These are phyloP conservation scores for Agastache rugosa DNA, from an alignment of 257 asterid genomes.

Conservation along the genomic window DNA sequence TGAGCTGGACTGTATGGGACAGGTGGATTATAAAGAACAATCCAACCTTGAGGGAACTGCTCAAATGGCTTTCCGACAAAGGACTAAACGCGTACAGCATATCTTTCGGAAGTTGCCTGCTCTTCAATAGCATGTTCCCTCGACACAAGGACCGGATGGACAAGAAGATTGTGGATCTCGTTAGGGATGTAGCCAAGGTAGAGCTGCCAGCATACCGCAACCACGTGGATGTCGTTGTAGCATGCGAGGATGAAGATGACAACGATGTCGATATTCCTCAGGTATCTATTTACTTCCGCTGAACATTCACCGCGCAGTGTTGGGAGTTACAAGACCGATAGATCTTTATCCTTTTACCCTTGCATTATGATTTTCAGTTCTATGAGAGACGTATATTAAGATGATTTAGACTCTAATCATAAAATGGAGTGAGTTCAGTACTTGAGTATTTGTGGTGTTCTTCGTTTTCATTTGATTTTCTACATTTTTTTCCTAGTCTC, in stretches of 20 bases:
- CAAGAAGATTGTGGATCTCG: conserved; percentile 69
- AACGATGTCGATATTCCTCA: conserved; percentile 87
- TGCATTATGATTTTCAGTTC: conserved; percentile 3
- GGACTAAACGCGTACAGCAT: conserved; percentile 84
- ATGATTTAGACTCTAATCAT: not conserved
- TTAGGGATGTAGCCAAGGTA: conserved; percentile 75
- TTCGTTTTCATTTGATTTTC: not conserved
- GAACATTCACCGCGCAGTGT: conserved; percentile 30
- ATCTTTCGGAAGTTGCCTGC: conserved; percentile 82
- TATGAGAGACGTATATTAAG: conserved; percentile 4
- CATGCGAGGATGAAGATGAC: conserved; percentile 90
- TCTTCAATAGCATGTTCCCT: conserved; percentile 81
- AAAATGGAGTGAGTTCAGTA: conserved; percentile 18
- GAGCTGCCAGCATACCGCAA: conserved; percentile 72
- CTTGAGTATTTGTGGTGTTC: conserved; percentile 1
- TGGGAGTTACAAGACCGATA: not conserved
- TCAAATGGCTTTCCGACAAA: conserved; percentile 77
- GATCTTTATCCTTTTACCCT: conserved; percentile 2
- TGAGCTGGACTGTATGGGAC: conserved; percentile 98
- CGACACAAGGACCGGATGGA: conserved; percentile 90
- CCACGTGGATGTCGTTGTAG: conserved; percentile 81
- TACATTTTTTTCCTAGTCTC: not conserved
- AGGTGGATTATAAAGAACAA: conserved; percentile 71
- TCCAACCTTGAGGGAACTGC: conserved; percentile 74
- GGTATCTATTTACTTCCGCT: conserved; percentile 72